Percentiles rank a stretch among this genome's conserved stretches.
Conservation (phyloP, 2,329 filamentous ascomycete species). For the Cladosporium phlei region DNA sequence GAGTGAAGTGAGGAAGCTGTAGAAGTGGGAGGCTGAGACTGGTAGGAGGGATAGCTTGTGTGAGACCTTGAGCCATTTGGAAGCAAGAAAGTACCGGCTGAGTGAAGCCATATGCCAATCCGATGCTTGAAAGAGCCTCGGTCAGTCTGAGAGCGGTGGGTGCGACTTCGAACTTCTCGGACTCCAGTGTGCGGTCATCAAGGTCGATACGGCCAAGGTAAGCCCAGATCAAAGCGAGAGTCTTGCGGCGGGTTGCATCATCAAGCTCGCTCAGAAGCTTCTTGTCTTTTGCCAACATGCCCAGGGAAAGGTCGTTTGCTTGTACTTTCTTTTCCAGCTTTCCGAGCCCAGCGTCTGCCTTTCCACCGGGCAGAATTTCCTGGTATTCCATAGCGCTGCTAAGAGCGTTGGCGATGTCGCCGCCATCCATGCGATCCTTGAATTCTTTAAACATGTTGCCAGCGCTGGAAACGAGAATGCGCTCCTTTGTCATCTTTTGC, state of each 20-base stretch:
- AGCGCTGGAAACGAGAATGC: constrained; percentile 85
- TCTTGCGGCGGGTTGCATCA: constrained; percentile 74
- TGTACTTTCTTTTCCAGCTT: constrained; percentile 78
- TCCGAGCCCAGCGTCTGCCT: constrained; percentile 72
- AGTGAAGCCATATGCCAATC: constrained; percentile 81
- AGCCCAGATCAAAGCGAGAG: constrained; percentile 86
- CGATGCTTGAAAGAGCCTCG: constrained; percentile 79
- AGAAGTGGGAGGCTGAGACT: constrained; percentile 59
- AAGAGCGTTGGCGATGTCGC: constrained; percentile 72
- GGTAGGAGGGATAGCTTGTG: constrained; percentile 85
- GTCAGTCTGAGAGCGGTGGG: constrained; percentile 81
- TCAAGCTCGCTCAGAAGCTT: constrained; percentile 75
- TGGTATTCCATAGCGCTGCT: constrained; percentile 85
- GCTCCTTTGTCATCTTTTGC: constrained; percentile 87
- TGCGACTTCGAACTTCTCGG: constrained; percentile 83
- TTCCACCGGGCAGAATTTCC: constrained; percentile 67
- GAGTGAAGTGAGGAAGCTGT: constrained; percentile 83
- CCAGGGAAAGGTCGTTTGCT: constrained; percentile 48
- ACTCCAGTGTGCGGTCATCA: constrained; percentile 69
- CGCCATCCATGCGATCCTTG: constrained; percentile 74
- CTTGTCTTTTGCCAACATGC: constrained; percentile 67
- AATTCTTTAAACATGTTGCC: constrained; percentile 94
- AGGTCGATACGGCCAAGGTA: constrained; percentile 87
- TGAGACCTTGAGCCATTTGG: constrained; percentile 75
- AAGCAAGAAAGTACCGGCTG: constrained; percentile 77